Percentiles rank a stretch among this genome's conserved stretches.
Conservation (phyloP, 2,329 filamentous ascomycete genomes). For the Diaporthe sp. region DNA sequence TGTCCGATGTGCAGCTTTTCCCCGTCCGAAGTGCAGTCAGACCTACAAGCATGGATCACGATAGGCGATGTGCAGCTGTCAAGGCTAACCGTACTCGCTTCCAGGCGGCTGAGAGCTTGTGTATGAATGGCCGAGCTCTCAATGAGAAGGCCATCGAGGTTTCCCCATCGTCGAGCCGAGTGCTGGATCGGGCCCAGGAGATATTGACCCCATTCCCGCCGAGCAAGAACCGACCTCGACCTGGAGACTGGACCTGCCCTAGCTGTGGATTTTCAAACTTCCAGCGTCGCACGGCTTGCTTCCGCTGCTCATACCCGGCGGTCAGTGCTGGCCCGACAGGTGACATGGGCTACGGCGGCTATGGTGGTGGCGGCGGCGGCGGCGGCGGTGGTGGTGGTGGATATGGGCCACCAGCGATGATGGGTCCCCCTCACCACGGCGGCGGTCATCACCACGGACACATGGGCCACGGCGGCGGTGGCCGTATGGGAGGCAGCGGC, state of each 20-base stretch:
- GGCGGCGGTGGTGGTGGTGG: constrained; percentile 64
- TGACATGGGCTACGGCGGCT: constrained; percentile 68
- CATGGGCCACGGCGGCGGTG: constrained; percentile 57
- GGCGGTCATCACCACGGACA: constrained; percentile 66
- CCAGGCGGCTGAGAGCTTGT: constrained; percentile 95
- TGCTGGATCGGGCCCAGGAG: constrained; percentile 93
- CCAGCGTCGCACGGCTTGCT: constrained; percentile 96
- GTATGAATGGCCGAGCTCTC: constrained; percentile 98
- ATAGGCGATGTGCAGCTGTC: constrained; percentile 1
- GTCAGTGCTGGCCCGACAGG: constrained; percentile 80
- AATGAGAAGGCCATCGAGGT: constrained; percentile 99
- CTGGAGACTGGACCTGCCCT: constrained; percentile 98
- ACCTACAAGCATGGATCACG: neutral
- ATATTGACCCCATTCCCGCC: constrained; percentile 98
- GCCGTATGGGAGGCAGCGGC: constrained; percentile 83
- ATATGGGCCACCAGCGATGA: constrained; percentile 80
- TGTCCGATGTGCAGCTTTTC: constrained; percentile 7
- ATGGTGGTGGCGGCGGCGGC: constrained; percentile 58
- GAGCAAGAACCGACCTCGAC: constrained; percentile 96
- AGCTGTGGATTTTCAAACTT: constrained; percentile 99
- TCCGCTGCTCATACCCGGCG: constrained; percentile 99
- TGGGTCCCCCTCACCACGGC: constrained; percentile 82
- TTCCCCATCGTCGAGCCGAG: constrained; percentile 95
- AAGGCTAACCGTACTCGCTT: constrained; percentile 25
- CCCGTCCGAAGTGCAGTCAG: constrained; percentile 16